Evolutionary conservation across 164 flowering plant species (phyloP).

Genomic region (Aristolochia contorta): DNA sequence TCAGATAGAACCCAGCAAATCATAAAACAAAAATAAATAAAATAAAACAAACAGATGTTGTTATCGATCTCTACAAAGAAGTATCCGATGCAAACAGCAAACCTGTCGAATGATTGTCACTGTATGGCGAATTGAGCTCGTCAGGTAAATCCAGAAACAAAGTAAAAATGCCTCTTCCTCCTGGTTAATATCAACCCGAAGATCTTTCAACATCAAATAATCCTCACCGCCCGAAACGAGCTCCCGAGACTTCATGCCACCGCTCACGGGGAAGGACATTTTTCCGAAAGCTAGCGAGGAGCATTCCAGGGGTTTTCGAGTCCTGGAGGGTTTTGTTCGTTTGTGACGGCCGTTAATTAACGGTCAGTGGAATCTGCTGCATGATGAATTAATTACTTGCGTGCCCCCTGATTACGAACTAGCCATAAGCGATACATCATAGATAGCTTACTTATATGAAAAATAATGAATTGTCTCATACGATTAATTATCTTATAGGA

Average conservation of each 20-base stretch:
- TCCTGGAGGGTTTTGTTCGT: slow-evolving; percentile 4
- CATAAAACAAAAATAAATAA: neutral
- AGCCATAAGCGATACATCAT: too few species aligned
- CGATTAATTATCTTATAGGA: too few species aligned
- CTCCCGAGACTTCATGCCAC: neutral
- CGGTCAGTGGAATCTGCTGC: slow-evolving; percentile 7
- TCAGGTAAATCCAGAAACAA: slow-evolving; percentile 64
- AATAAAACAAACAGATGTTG: neutral
- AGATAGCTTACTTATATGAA: too few species aligned
- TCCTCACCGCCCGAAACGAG: slow-evolving; percentile 8
- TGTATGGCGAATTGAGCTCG: slow-evolving; percentile 25
- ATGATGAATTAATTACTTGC: too few species aligned
- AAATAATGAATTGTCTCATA: too few species aligned
- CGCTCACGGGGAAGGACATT: neutral
- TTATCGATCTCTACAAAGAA: neutral
- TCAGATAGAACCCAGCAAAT: neutral
- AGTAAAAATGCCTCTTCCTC: slow-evolving; percentile 29
- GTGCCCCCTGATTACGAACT: too few species aligned
- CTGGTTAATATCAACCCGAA: slow-evolving; percentile 28
- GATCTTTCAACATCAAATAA: slow-evolving; percentile 41
- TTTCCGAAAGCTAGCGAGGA: neutral
- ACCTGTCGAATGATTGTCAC: slow-evolving; percentile 48
- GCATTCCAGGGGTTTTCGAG: neutral
- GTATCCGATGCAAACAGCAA: neutral
- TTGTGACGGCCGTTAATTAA: slow-evolving; percentile 17